These are phyloP conservation scores for Ophiostoma triangulosporum DNA, from an alignment of 2,329 filamentous ascomycete species.

Conservation along the genomic window DNA sequence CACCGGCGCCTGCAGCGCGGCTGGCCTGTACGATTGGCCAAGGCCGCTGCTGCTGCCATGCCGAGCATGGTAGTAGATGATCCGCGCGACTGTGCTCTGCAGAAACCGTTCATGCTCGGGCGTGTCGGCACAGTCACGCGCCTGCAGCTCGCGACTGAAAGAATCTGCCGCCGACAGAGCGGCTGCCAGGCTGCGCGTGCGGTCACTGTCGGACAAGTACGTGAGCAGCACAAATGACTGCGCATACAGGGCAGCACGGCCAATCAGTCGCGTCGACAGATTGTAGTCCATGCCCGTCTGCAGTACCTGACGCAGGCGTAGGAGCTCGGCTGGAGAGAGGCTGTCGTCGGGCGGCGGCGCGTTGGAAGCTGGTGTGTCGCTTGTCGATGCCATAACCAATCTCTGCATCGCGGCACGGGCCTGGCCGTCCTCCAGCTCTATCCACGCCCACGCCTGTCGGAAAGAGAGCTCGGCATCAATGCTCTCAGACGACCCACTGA, in stretches of 20 bases:
- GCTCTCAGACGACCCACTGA: conserved; percentile 16
- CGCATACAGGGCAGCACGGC: conserved; percentile 39
- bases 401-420: conserved; percentile 23
- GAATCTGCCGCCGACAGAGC: conserved; percentile 29
- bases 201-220: conserved; percentile 44
- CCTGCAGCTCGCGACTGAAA: conserved; percentile 30
- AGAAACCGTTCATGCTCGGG: conserved; percentile 48
- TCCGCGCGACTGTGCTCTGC: conserved; percentile 41
- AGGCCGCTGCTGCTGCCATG: conserved; percentile 25
- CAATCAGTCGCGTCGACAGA: conserved; percentile 34
- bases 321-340: conserved; percentile 26
- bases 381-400: conserved; percentile 26
- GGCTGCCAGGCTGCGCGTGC: conserved; percentile 37
- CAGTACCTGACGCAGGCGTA: conserved; percentile 43
- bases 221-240: conserved; percentile 51
- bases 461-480: conserved; percentile 22
- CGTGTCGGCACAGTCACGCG: conserved; percentile 21
- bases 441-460: conserved; percentile 54
- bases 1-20: conserved; percentile 49
- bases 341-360: conserved; percentile 10
- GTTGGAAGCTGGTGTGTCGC: conserved; percentile 17
- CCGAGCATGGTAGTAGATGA: conserved; percentile 54
- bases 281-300: conserved; percentile 39
- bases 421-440: conserved; percentile 37
- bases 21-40: conserved; percentile 46